phyloP scores from a whole-genome alignment of 2,329 filamentous ascomycete genomes.

The Penicillium sp. region DNA sequence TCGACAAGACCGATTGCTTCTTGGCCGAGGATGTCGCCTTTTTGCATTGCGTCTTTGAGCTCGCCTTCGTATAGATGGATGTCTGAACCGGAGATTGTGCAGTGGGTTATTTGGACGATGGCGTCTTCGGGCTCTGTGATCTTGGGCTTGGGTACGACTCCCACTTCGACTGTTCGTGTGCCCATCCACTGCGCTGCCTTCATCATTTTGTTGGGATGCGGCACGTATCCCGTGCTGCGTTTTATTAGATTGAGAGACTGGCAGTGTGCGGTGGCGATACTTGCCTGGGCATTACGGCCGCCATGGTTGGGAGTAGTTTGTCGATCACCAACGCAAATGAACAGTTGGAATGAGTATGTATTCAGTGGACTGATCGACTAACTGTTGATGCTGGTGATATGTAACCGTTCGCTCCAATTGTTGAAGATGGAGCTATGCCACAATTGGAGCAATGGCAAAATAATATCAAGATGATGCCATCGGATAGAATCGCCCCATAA shows the following conservation, averaged over 20 bases:
- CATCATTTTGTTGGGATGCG: constrained; percentile 32
- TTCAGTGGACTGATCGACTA: background rate
- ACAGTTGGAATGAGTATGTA: background rate
- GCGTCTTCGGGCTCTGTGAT: constrained; percentile 36
- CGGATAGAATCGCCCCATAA: background rate
- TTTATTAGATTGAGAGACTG: background rate
- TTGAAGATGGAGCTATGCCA: background rate
- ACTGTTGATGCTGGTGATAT: background rate
- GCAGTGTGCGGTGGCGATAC: background rate
- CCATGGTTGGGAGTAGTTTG: constrained; percentile 14
- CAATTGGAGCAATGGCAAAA: background rate
- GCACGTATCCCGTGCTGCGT: constrained; percentile 26
- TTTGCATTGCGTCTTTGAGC: constrained; percentile 29
- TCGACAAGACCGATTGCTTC: constrained; percentile 35
- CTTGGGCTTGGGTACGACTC: constrained; percentile 35
- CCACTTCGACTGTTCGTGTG: constrained; percentile 31
- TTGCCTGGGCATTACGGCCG: constrained; percentile 9
- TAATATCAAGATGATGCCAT: background rate
- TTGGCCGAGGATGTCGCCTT: constrained; percentile 32
- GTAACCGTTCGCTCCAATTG: background rate
- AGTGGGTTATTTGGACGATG: constrained; percentile 37
- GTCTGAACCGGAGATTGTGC: constrained; percentile 36
- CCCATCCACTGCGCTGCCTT: constrained; percentile 34
- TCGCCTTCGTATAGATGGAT: constrained; percentile 36
- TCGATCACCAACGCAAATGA: background rate